phyloP scores from a whole-genome alignment of 1,284 basidiomycete species.

The Laetiporus sulphureus region DNA sequence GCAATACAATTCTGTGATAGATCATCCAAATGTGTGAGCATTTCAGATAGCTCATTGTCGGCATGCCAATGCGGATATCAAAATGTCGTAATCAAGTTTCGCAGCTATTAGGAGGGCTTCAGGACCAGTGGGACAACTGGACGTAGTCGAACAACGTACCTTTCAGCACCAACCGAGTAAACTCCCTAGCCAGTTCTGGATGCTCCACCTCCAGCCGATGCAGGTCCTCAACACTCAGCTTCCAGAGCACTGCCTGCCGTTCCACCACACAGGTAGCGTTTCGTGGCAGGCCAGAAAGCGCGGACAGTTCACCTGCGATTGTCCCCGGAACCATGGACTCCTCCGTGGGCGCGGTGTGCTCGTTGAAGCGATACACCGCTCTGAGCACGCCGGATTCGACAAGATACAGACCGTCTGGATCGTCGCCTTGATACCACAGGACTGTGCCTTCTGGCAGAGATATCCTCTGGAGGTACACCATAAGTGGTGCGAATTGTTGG shows the following conservation, averaged over 20 bases:
- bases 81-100: constrained; percentile 73
- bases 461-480: constrained; percentile 67
- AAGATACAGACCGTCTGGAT: constrained; percentile 79
- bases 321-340: constrained; percentile 93
- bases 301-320: constrained; percentile 83
- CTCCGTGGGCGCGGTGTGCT: constrained; percentile 59
- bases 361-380: constrained; percentile 74
- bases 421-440: constrained; percentile 74
- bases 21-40: not conserved
- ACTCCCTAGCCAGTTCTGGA: constrained; percentile 58
- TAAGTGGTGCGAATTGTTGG: constrained; percentile 48
- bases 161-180: constrained; percentile 74
- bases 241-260: constrained; percentile 75
- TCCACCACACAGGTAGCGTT: constrained; percentile 88
- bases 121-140: constrained; percentile 1
- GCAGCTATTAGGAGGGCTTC: constrained; percentile 44
- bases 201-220: constrained; percentile 56
- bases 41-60: constrained; percentile 39
- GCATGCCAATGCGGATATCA: constrained; percentile 67
- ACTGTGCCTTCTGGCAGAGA: constrained; percentile 51
- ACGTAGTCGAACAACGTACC: constrained; percentile 33
- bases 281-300: constrained; percentile 66
- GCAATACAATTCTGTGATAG: not conserved
- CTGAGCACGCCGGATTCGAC: constrained; percentile 81
- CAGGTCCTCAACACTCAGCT: constrained; percentile 53